Conservation (phyloP, 306 rosid genomes). For the Cucurbita maxima region DNA sequence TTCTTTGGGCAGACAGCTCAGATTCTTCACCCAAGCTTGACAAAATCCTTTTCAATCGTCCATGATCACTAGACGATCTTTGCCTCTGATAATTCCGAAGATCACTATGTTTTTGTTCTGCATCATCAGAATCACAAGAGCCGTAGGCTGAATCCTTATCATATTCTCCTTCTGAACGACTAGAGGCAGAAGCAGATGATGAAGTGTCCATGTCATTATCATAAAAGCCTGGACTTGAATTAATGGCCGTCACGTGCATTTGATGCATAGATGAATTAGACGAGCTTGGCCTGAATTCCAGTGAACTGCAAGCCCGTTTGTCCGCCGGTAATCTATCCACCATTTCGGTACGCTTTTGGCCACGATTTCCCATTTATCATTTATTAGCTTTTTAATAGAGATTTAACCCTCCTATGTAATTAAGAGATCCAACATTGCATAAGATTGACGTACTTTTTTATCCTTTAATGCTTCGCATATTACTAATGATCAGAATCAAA, state of each 20-base stretch:
- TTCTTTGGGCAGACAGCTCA: constrained; percentile 55
- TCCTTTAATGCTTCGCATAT: neutral
- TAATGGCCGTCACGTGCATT: constrained; percentile 30
- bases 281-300: constrained; percentile 78
- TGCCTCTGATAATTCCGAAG: constrained; percentile 57
- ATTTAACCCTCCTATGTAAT: constrained; percentile 22
- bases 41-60: constrained; percentile 55
- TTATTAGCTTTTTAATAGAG: constrained; percentile 11
- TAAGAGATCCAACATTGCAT: constrained; percentile 10
- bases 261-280: constrained; percentile 58
- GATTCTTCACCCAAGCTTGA: constrained; percentile 49
- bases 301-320: constrained; percentile 74
- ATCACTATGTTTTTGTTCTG: constrained; percentile 47
- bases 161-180: constrained; percentile 68
- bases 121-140: constrained; percentile 90
- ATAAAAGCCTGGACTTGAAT: constrained; percentile 32
- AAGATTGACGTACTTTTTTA: neutral
- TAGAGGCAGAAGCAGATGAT: constrained; percentile 73
- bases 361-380: constrained; percentile 69
- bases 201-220: constrained; percentile 91
- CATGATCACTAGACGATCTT: constrained; percentile 66
- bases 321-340: constrained; percentile 80
- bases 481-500: neutral
- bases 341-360: constrained; percentile 76
- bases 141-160: constrained; percentile 82